Base-by-base conservation (phyloP, 2,329 filamentous ascomycete species). In the Epichloe festucae region DNA sequence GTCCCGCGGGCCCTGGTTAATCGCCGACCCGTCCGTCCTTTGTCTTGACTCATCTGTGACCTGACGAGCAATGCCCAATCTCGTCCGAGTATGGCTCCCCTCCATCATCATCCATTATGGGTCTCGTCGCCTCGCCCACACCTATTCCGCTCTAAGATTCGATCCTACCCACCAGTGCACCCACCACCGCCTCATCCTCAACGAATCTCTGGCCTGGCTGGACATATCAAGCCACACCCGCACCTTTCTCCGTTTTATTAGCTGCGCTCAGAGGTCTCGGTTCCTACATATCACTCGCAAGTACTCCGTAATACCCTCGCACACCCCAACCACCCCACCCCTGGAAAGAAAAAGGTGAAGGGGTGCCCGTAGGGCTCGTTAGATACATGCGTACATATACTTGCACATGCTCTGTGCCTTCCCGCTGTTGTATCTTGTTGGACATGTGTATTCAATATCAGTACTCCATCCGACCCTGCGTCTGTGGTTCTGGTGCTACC, bases 101-200 rank as follows among this genome's bases (percentile, higher is more conserved):
- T 38, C 38, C 48, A n/a, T 42, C 14, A 40, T 39, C 21, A 40
- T 39, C 46, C 51, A 42, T 51, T 46, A 48, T 27, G 42, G 44
- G 23, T 42, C 44, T 49, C 44, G 23, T 49, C 31, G 49, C 38
- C 40, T 48, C 40, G 46, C 42, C 31, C 40, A 52, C 51, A 50
- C 23, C 48, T 44, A 34, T 53, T 27, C 52, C 49, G 39, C 52
- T 56, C 50, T 31, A 42, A 54, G 53, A 51, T 52, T 56, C 53
- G 50, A 57, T 55, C 49, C 54, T 42, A 53, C 56, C 50, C 36
- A 31, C 36, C 36, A 39, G 31, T 31, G 10, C 53, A 56, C 52
- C 52, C 19, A 21, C 19, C 19, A 38, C 23, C 11, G 39, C 21
- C n/a, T 52, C 23, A 27, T 27, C 23, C 8, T 27, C 40, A 35